Percentiles rank a stretch among this genome's conserved stretches.
These are phyloP conservation scores for Agaricales sp. DNA, from an alignment of 1,284 basidiomycete species.

Conservation along the genomic window DNA sequence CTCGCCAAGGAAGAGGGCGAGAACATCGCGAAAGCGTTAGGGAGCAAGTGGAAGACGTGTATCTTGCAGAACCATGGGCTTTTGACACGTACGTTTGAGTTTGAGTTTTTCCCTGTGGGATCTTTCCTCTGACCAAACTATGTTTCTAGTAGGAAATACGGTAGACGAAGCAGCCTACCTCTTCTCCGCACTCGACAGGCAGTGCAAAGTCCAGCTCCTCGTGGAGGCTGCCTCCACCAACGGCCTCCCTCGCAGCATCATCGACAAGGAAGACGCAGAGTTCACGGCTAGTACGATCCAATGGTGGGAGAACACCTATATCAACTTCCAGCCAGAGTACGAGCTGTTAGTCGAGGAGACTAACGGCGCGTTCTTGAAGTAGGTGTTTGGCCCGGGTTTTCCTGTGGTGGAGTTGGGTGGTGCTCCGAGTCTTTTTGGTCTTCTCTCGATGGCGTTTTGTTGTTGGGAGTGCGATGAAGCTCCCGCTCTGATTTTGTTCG, in stretches of 20 bases:
- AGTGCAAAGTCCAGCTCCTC: conserved; percentile 41
- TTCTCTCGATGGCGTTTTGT: no score
- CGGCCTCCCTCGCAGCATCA: conserved; percentile 20
- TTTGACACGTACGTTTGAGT: conserved; percentile 31
- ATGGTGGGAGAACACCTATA: conserved; percentile 14
- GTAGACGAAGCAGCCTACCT: conserved; percentile 24
- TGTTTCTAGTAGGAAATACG: conserved; percentile 13
- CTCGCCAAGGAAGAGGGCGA: conserved; percentile 45
- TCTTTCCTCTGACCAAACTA: background rate
- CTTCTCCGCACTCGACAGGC: conserved; percentile 21
- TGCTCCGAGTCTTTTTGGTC: no score
- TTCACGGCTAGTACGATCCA: conserved; percentile 16
- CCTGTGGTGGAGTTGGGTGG: no score
- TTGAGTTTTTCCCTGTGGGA: background rate
- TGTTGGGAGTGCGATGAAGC: no score
- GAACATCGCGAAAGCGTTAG: conserved; percentile 43
- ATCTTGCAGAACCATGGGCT: conserved; percentile 49
- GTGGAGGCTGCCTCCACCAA: conserved; percentile 35
- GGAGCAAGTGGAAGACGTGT: conserved; percentile 28
- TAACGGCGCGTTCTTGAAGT: conserved; percentile 18
- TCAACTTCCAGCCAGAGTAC: conserved; percentile 18
- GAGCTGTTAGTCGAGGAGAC: conserved; percentile 18
- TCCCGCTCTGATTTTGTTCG: no score
- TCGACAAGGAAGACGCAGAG: conserved; percentile 16
- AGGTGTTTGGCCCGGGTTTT: no score